phyloP scores from a whole-genome alignment of 768 basidiomycete genomes.

The Boletus rubroflammeus region DNA sequence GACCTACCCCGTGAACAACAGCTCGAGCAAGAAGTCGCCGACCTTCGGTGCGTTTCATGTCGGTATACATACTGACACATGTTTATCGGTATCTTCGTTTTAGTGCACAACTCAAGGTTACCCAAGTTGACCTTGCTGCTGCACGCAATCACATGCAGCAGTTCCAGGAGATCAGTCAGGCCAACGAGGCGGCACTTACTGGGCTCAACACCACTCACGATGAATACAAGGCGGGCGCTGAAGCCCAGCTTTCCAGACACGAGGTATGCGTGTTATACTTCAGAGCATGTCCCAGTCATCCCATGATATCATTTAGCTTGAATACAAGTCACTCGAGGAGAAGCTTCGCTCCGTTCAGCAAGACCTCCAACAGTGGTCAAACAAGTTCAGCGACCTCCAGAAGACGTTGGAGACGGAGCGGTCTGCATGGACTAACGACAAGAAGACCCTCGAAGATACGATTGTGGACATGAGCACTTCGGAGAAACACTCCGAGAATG shows the following conservation, averaged over 20 bases:
- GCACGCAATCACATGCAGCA: conserved; percentile 75
- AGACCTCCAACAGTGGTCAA: conserved; percentile 48
- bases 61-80: background rate
- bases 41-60: conserved; percentile 56
- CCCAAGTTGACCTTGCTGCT: conserved; percentile 70
- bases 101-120: conserved; percentile 72
- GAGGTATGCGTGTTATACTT: conserved; percentile 45
- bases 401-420: conserved; percentile 68
- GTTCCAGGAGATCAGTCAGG: conserved; percentile 82
- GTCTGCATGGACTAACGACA: conserved; percentile 68
- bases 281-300: background rate
- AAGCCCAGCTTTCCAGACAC: conserved; percentile 60
- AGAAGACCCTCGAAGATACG: conserved; percentile 77
- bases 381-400: conserved; percentile 56
- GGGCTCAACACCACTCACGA: conserved; percentile 71
- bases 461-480: conserved; percentile 78
- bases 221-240: conserved; percentile 72
- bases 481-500: conserved; percentile 62
- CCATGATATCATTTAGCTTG: conserved; percentile 43
- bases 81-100: background rate
- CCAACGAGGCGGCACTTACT: conserved; percentile 73
- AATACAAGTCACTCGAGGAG: conserved; percentile 59
- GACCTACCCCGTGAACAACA: conserved; percentile 69
- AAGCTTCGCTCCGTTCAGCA: conserved; percentile 51
- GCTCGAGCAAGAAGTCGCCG: conserved; percentile 80